phyloP scores from a whole-genome alignment of 176 grass and related monocot genomes.

The Eragrostis nindensis region DNA sequence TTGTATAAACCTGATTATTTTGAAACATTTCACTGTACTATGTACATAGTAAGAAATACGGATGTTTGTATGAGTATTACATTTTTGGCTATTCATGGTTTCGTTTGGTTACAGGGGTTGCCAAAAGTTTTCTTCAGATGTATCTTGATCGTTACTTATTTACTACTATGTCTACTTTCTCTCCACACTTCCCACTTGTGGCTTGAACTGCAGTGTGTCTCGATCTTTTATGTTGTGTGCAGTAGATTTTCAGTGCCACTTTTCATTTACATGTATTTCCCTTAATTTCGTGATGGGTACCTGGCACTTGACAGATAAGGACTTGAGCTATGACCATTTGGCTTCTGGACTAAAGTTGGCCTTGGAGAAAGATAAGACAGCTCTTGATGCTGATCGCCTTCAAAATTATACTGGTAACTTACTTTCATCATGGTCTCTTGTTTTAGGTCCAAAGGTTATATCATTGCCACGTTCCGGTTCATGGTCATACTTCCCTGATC shows the following conservation, averaged over 20 bases:
- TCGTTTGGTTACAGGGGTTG: not conserved
- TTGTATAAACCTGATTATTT: not conserved
- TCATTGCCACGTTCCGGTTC: not conserved
- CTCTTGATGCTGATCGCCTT: constrained; percentile 81
- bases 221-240: not conserved
- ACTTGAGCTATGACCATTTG: constrained; percentile 92
- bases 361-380: constrained; percentile 81
- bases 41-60: not conserved
- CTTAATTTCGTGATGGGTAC: not conserved
- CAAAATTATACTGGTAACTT: constrained; percentile 74
- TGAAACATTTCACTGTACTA: not conserved
- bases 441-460: not conserved
- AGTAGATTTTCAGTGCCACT: not conserved
- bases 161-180: not conserved
- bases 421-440: not conserved
- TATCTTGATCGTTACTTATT: not conserved
- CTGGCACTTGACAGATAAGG: constrained; percentile 62
- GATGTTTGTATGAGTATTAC: not conserved
- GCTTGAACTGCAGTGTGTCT: not conserved
- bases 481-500: constrained; percentile 15
- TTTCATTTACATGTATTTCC: not conserved
- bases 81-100: not conserved
- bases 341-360: constrained; percentile 82
- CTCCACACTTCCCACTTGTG: not conserved
- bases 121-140: constrained; percentile 4